Percentiles rank a stretch among this genome's conserved stretches.
Evolutionary conservation across 257 asterid genomes (phyloP).

Genomic region (Voacanga thouarsii): DNA sequence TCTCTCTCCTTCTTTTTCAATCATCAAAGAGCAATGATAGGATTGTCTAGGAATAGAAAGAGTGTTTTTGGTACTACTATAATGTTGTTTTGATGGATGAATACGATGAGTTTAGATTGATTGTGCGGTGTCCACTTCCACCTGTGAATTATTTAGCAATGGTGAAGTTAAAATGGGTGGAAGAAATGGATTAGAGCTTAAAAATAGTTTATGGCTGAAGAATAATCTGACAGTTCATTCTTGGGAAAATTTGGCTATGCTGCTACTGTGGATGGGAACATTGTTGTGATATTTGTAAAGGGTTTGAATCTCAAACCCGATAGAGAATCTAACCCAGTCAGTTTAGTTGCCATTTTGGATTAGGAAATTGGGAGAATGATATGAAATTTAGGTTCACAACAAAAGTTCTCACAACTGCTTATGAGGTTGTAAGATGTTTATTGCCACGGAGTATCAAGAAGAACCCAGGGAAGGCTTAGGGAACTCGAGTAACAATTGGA

Average conservation of each 20-base stretch:
- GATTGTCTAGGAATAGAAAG: neutral
- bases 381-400: conserved; percentile 36
- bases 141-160: conserved; percentile 45
- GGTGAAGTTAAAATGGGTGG: conserved; percentile 37
- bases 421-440: conserved; percentile 79
- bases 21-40: conserved; percentile 2
- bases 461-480: conserved; percentile 43
- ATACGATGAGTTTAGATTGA: conserved; percentile 57
- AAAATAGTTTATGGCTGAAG: conserved; percentile 19
- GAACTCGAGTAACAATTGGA: conserved; percentile 60
- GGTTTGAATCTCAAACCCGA: conserved; percentile 81
- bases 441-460: conserved; percentile 52
- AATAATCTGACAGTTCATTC: conserved; percentile 36
- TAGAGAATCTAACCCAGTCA: conserved; percentile 55
- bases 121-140: conserved; percentile 78
- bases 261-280: conserved; percentile 64
- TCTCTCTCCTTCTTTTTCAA: too few species aligned
- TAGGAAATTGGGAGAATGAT: conserved; percentile 28
- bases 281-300: conserved; percentile 75
- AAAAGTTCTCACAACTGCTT: conserved; percentile 80
- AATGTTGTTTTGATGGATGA: conserved; percentile 60
- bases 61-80: conserved; percentile 21
- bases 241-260: conserved; percentile 79
- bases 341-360: too few species aligned
- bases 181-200: too few species aligned